Evolutionary conservation across 768 basidiomycete genomes (phyloP).

Genomic region (Boletus rubescentipes): DNA sequence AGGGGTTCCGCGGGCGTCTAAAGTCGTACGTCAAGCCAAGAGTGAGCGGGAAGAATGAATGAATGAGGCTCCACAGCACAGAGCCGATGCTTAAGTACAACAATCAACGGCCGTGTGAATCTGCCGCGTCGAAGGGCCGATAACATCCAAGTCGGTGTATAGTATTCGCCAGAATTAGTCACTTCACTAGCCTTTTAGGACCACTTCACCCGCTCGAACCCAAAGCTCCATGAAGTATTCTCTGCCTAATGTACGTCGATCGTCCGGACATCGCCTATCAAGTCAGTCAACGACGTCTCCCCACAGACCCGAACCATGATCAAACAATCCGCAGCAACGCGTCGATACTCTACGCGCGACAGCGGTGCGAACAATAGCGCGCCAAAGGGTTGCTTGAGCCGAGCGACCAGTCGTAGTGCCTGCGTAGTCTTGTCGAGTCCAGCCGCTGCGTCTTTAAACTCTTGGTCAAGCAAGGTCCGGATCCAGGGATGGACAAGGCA

Average conservation of each 20-base stretch:
- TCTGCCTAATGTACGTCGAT: background rate
- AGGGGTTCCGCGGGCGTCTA: no score
- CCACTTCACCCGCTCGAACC: no score
- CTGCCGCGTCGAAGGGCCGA: no score
- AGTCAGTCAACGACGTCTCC: background rate
- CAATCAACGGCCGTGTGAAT: no score
- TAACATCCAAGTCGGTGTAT: no score
- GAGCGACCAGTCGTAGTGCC: background rate
- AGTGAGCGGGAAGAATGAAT: no score
- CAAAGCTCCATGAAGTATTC: no score
- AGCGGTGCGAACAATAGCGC: slow-evolving; percentile 2
- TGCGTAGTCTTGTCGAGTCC: background rate
- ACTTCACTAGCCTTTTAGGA: no score
- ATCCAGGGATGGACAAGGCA: slow-evolving; percentile 18
- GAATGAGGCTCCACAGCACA: no score
- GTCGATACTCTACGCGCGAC: slow-evolving; percentile 1
- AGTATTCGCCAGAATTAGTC: no score
- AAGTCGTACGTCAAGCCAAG: no score
- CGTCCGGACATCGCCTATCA: background rate
- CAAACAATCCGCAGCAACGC: slow-evolving; percentile 14
- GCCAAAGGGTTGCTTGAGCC: slow-evolving; percentile 6
- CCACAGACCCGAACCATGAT: slow-evolving; percentile 1
- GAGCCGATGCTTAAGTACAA: no score
- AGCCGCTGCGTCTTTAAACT: background rate
- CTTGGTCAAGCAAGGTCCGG: slow-evolving; percentile 2